phyloP scores from a whole-genome alignment of 2,329 filamentous ascomycete species.

The Arthrobotrys pseudoclavata region DNA sequence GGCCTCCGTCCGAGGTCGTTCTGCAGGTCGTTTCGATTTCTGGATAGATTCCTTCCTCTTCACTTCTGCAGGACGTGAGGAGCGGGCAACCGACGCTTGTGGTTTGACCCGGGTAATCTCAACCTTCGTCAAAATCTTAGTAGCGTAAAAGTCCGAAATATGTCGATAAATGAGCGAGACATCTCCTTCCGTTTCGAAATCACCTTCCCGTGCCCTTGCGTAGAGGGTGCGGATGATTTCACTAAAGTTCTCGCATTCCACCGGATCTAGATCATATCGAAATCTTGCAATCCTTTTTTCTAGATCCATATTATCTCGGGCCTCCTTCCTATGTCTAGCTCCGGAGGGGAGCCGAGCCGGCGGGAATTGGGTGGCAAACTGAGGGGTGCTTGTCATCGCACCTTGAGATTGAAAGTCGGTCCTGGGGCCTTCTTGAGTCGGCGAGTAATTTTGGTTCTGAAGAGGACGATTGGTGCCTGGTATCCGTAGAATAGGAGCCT shows the following conservation, averaged over 20 bases:
- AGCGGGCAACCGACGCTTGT: not conserved
- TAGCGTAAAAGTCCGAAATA: constrained; percentile 49
- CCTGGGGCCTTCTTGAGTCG: not conserved
- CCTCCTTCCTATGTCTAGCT: not conserved
- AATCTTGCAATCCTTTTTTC: constrained; percentile 25
- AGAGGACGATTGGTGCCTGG: constrained; percentile 30
- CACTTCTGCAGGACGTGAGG: not conserved
- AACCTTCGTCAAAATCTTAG: constrained; percentile 1
- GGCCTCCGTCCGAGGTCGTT: not conserved
- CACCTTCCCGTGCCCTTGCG: constrained; percentile 3
- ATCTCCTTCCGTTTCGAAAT: not conserved
- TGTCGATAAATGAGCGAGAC: constrained; percentile 7
- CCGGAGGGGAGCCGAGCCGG: not conserved
- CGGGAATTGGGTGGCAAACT: constrained; percentile 47
- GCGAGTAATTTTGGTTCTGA: not conserved
- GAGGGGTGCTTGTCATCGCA: constrained; percentile 14
- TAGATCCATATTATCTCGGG: not conserved
- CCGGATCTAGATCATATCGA: constrained; percentile 1
- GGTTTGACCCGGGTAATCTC: not conserved
- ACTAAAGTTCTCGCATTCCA: constrained; percentile 28
- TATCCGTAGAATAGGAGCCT: not conserved
- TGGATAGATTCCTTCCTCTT: not conserved
- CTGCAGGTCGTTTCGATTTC: not conserved
- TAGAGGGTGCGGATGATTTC: constrained; percentile 40
- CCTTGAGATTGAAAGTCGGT: not conserved